Conservation (phyloP, 371 early-diverging fungal species). For the Mucor plumbeus region DNA sequence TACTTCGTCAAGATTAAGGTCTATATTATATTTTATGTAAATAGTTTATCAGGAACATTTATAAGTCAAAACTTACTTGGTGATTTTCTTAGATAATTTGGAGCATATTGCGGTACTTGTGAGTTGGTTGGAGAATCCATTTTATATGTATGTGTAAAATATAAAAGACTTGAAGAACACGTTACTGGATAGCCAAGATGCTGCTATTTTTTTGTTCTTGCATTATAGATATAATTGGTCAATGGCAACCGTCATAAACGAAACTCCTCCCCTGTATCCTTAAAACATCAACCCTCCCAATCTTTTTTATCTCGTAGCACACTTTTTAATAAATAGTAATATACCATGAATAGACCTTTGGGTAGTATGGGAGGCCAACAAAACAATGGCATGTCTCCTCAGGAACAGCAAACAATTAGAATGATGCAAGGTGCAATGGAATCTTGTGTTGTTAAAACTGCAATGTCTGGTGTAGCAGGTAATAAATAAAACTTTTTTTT, state of each 20-base stretch:
- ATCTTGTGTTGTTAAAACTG: slow-evolving; percentile 81
- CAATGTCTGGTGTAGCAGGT: slow-evolving; percentile 78
- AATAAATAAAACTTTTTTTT: slow-evolving; percentile 10
- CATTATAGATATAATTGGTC: background rate
- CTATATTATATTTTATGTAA: slow-evolving; percentile 13
- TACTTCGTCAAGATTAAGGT: slow-evolving; percentile 54
- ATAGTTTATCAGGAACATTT: background rate
- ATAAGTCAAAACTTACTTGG: slow-evolving; percentile 10
- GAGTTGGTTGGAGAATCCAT: slow-evolving; percentile 39
- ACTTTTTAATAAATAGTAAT: background rate
- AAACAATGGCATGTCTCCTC: slow-evolving; percentile 33
- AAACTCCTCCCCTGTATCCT: slow-evolving; percentile 19
- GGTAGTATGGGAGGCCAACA: slow-evolving; percentile 20
- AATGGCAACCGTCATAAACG: slow-evolving; percentile 1
- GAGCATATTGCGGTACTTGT: slow-evolving; percentile 43
- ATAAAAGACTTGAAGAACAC: background rate
- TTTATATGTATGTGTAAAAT: background rate
- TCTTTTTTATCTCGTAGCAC: slow-evolving; percentile 1
- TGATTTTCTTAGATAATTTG: slow-evolving; percentile 30
- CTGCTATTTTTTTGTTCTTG: background rate
- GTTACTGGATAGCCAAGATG: background rate
- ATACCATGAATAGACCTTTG: slow-evolving; percentile 28
- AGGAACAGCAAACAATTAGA: slow-evolving; percentile 48
- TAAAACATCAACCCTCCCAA: slow-evolving; percentile 10
- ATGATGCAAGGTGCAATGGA: slow-evolving; percentile 61